phyloP scores from a whole-genome alignment of 257 asterid genomes.

The Solanum pimpinellifolium region DNA sequence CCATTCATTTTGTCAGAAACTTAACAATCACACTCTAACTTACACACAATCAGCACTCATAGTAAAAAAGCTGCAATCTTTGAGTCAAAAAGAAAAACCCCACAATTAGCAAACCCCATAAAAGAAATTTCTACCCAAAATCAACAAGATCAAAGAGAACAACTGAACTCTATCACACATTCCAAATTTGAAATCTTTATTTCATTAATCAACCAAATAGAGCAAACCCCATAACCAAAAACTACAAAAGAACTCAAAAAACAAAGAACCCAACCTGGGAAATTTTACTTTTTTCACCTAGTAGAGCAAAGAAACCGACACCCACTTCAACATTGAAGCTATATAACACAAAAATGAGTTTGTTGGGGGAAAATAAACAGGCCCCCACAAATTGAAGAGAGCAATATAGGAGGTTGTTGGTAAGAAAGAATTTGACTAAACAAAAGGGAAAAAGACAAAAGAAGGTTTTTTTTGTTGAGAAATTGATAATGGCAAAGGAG shows the following conservation, averaged over 20 bases:
- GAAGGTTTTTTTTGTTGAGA: background rate
- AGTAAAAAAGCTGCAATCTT: background rate
- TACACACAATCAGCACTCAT: background rate
- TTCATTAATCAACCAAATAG: slow-evolving; percentile 14
- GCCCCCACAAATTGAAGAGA: background rate
- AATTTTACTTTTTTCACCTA: background rate
- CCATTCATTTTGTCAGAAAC: slow-evolving; percentile 25
- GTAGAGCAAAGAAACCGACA: slow-evolving; percentile 12
- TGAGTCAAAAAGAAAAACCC: background rate
- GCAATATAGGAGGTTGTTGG: background rate
- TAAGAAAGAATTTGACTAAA: slow-evolving; percentile 6
- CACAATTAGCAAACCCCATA: background rate
- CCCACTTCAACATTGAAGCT: slow-evolving; percentile 16
- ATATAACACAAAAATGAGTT: slow-evolving; percentile 25
- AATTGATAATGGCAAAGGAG: background rate
- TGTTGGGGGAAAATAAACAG: slow-evolving; percentile 6
- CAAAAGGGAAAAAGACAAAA: background rate
- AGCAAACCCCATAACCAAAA: slow-evolving; percentile 4
- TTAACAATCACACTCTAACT: slow-evolving; percentile 24
- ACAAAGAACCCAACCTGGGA: background rate
- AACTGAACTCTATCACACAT: background rate
- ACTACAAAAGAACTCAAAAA: background rate
- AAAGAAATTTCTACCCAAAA: background rate
- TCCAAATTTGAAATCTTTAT: background rate
- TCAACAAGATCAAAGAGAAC: background rate